Conservation (phyloP, 2,329 filamentous ascomycete species). For the Colletotrichum navitas region DNA sequence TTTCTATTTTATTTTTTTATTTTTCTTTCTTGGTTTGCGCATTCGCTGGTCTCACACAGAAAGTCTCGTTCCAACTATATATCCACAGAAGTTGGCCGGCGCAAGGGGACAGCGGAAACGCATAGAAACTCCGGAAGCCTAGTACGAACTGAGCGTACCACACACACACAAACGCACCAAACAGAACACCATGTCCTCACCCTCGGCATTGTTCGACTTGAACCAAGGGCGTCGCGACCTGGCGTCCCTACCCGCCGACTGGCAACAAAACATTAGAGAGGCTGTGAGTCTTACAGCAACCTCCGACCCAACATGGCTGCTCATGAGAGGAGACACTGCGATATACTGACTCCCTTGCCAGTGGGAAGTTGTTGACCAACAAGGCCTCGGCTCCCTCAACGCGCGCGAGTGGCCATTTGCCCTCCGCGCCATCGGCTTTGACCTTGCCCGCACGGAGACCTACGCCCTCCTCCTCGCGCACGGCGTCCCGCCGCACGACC, state of each 20-base stretch:
- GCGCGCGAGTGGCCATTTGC: constrained; percentile 99
- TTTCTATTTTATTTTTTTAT: background rate
- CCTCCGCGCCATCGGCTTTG: constrained; percentile 94
- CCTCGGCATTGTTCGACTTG: constrained; percentile 40
- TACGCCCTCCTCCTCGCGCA: constrained; percentile 84
- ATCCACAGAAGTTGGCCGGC: background rate
- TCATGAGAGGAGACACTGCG: background rate
- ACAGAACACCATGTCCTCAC: constrained; percentile 32
- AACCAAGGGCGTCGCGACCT: constrained; percentile 41
- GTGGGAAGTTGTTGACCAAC: constrained; percentile 96
- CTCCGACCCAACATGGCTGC: background rate
- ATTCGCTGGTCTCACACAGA: constrained; percentile 12
- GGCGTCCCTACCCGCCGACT: constrained; percentile 39
- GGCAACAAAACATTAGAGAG: constrained; percentile 44
- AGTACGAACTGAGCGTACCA: background rate
- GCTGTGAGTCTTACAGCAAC: constrained; percentile 24
- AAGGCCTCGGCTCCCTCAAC: constrained; percentile 93
- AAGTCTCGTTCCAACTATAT: constrained; percentile 8
- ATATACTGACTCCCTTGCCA: constrained; percentile 51
- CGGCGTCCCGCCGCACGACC: constrained; percentile 77
- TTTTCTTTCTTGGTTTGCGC: background rate
- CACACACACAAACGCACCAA: background rate
- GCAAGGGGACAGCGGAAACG: background rate
- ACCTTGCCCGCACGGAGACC: constrained; percentile 87
- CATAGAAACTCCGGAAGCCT: constrained; percentile 3